Evolutionary conservation across 345 rosid genomes (phyloP).

Genomic region (Hibiscus syriacus): DNA sequence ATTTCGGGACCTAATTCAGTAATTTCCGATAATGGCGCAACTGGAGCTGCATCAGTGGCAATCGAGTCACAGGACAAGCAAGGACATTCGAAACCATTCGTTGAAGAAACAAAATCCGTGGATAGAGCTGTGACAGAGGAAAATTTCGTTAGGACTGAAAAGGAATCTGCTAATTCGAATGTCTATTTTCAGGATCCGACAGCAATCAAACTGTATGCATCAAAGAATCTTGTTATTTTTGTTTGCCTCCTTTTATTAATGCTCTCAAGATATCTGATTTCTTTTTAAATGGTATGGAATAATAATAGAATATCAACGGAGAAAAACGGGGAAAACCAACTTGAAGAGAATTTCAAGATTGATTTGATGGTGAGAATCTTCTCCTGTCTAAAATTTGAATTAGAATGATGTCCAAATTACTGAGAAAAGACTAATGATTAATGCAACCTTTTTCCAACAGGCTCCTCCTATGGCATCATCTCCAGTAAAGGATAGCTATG

Average conservation of each 20-base stretch:
- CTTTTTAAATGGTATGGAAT: conserved; percentile 1
- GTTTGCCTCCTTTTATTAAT: background rate
- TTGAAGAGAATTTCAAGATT: conserved; percentile 33
- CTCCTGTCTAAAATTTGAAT: conserved; percentile 7
- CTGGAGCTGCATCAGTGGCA: conserved; percentile 17
- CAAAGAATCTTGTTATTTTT: conserved; percentile 13
- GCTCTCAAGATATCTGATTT: conserved; percentile 15
- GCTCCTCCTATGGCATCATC: conserved; percentile 33
- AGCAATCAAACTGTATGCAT: conserved; percentile 31
- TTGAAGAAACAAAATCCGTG: conserved; percentile 11
- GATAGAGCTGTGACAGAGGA: conserved; percentile 11
- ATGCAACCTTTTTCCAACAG: conserved; percentile 23
- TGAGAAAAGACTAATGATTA: conserved; percentile 13
- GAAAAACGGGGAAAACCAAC: conserved; percentile 11
- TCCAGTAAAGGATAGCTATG: conserved; percentile 16
- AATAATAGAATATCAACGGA: conserved; percentile 19
- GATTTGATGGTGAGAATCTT: conserved; percentile 64
- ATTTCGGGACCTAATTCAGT: background rate
- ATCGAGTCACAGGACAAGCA: too few relatives aligned
- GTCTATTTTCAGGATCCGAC: conserved; percentile 23
- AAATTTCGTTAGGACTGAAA: conserved; percentile 8
- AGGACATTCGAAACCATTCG: conserved; percentile 13
- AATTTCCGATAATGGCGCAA: conserved; percentile 5
- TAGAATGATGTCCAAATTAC: conserved; percentile 21
- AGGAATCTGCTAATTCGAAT: conserved; percentile 12